Evolutionary conservation across 768 basidiomycete species (phyloP), one percentile per base, ranked within the genome.

Genomic region (Leccinum incarnatum): DNA sequence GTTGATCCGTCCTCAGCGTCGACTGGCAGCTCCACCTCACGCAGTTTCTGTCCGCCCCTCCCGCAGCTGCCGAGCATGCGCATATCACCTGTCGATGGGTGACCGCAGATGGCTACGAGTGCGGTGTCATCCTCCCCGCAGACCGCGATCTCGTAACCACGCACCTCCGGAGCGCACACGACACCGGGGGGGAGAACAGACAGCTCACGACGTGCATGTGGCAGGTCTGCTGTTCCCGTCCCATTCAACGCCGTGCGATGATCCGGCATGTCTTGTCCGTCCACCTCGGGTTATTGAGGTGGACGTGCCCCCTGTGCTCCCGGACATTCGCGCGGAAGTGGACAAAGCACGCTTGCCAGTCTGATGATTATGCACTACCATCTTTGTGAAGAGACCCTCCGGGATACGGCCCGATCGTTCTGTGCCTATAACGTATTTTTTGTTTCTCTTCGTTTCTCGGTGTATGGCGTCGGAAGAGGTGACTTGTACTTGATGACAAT

Each of bases 241-340:
- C 60, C 5, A n/a, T 61, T 14, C 60, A 61, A 25, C 40, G 40
- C 3, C 57, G 34, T 9, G 54, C 37, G 15, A 2, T 54, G 15
- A 12, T 46, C 34, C 52, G 60, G 0, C 60, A 61, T 11, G 36
- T 61, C 1, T 21, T 60, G 19, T 51, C 57, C 0, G 21, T 51
- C 2, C 60, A 61, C 9, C 15, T 54, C 1, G 6, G 27, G 5
- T 17, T 61, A 9, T 29, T 61, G 25, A 54, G 21, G 49, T 61
- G 60, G 60, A 60, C 21, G 4, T 61, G 60, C 19, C 60, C 60
- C 19, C 32, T 25, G 4, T 61, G 60, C 9, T 25, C 8, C 1
- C 54, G 6, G 21, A 51, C 32, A 5, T 60, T 61, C 27, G 14
- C 60, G 21, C 37, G 60, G 14, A 54, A 7, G 42, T 19, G 49